Conservation (phyloP, 495 filamentous ascomycete species). For the Lepidopterella palustris region DNA sequence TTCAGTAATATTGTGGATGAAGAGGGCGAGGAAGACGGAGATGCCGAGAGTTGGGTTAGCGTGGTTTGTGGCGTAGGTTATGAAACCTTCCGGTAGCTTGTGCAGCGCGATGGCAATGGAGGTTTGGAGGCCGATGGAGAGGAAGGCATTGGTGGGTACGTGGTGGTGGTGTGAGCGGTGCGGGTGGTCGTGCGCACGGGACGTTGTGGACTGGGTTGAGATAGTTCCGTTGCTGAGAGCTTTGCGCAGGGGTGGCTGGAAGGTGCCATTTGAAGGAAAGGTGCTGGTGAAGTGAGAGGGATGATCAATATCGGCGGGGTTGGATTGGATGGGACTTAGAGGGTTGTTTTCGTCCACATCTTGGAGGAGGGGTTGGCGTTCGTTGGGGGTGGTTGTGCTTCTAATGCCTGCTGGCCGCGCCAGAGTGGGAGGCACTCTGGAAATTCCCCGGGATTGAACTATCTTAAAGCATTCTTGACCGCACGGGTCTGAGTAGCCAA, state of each 20-base stretch:
- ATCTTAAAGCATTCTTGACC: constrained; percentile 70
- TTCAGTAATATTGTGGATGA: constrained; percentile 96
- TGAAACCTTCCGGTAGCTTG: constrained; percentile 96
- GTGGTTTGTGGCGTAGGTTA: constrained; percentile 97
- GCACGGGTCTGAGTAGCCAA: constrained; percentile 78
- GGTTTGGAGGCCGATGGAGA: constrained; percentile 88
- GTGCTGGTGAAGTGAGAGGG: constrained; percentile 6
- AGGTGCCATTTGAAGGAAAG: neutral
- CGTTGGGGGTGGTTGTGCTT: constrained; percentile 19
- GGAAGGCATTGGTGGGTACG: constrained; percentile 89
- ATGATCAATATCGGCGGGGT: constrained; percentile 1
- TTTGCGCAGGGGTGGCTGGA: constrained; percentile 51
- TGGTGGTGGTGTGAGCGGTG: constrained; percentile 71
- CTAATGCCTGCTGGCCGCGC: constrained; percentile 16
- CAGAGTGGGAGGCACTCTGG: constrained; percentile 4
- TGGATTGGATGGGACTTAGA: constrained; percentile 13
- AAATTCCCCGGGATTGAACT: constrained; percentile 18
- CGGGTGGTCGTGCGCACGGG: constrained; percentile 5
- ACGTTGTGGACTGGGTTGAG: constrained; percentile 42
- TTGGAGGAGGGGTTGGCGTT: constrained; percentile 33
- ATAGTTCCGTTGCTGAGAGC: constrained; percentile 90
- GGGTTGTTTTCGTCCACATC: constrained; percentile 26
- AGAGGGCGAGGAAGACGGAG: constrained; percentile 88
- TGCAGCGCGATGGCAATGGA: constrained; percentile 91
- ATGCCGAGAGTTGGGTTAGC: constrained; percentile 81